phyloP scores from a whole-genome alignment of 1,139 yeast species.

The Insectozyma bohioensis region DNA sequence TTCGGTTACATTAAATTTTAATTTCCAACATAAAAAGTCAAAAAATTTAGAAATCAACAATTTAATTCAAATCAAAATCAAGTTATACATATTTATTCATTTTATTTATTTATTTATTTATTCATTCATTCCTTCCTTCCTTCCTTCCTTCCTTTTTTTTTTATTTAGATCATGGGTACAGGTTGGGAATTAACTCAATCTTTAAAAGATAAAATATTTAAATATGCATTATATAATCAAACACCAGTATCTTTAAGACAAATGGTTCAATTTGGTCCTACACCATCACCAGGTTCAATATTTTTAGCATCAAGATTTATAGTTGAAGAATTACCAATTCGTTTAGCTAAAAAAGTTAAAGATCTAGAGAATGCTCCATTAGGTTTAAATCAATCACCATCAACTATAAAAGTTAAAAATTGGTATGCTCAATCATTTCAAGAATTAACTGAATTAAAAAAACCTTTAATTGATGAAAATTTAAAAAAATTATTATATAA shows the following conservation, averaged over 20 bases:
- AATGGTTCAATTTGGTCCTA: constrained; percentile 90
- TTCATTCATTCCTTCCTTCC: too few species aligned
- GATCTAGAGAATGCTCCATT: constrained; percentile 81
- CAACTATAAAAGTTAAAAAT: constrained; percentile 72
- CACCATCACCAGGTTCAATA: constrained; percentile 74
- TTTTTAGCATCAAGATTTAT: constrained; percentile 84
- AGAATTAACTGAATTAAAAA: constrained; percentile 62
- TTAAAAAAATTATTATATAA: constrained; percentile 36
- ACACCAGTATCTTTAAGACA: constrained; percentile 83
- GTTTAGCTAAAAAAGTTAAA: constrained; percentile 82
- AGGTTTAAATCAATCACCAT: constrained; percentile 70
- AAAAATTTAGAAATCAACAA: too few species aligned
- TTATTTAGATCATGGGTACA: constrained; percentile 32
- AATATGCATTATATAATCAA: constrained; percentile 74
- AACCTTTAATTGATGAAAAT: constrained; percentile 45
- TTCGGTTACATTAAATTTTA: too few species aligned
- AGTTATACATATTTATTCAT: too few species aligned
- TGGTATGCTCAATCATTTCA: constrained; percentile 94
- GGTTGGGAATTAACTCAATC: constrained; percentile 47
- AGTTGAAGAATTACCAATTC: constrained; percentile 82
- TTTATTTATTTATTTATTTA: too few species aligned
- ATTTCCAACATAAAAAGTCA: too few species aligned
- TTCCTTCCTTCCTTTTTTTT: too few species aligned
- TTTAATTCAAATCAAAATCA: too few species aligned
- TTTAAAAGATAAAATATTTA: constrained; percentile 41